Evolutionary conservation across 768 basidiomycete species (phyloP), one percentile per base, ranked within the genome.

Genomic region (Chalciporus pseudorubinellus): DNA sequence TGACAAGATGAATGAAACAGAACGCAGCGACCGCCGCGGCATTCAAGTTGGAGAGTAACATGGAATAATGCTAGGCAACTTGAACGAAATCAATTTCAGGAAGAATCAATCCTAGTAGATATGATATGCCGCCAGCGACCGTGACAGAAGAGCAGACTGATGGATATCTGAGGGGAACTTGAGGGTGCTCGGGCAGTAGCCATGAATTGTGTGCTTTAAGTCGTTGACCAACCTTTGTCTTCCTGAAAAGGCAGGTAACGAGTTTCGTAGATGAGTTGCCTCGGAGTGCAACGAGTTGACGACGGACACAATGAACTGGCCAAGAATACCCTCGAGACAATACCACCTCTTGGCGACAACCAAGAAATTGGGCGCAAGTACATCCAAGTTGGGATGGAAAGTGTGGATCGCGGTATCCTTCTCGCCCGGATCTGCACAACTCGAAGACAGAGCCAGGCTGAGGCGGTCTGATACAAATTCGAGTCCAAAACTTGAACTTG

Each of bases 51-150:
- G 34, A 36, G 21, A 61, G 50, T 21, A 62, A 31, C 64, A 64
- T 65, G 29, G 34, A 38, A 43, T 44, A 38, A 33, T 36, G 20
- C 40, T 16, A 42, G 19, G 29, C 22, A 24, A 42, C 22, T 38
- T 16, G 11, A 44, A 49, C 36, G 19, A 26, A 20, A 38, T 43
- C 11, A 33, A 5, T 31, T 18, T 57, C 26, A 34, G 46, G 49
- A 44, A 53, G 54, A 43, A 50, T 44, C 44, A 21, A 19, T 16
- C n/a, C n/a, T n/a, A n/a, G n/a, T n/a, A n/a, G n/a, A n/a, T n/a
- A n/a, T n/a, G 43, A 42, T 11, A 48, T 21, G 58, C 59, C 58
- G 56, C 61, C 58, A 58, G 61, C 61, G 59, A 59, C 56, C 38
- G 28, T n/a, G n/a, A 20, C 5, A 33, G 12, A 20, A 28, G 20